Evolutionary conservation across 2,329 filamentous ascomycete species (phyloP).

Genomic region (Diplodia seriata): DNA sequence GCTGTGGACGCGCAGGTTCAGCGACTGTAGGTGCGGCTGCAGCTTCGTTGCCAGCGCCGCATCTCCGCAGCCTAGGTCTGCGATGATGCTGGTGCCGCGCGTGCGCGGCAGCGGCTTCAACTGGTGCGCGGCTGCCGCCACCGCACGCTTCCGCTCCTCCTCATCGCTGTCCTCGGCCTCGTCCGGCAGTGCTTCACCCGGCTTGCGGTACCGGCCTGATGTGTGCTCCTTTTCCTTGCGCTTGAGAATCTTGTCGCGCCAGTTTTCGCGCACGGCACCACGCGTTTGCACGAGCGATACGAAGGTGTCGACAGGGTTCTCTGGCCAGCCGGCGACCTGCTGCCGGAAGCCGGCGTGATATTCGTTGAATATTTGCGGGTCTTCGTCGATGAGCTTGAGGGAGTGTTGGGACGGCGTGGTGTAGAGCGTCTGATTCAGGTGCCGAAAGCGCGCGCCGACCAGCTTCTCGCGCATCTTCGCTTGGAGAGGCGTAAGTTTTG

Average conservation of each 20-base stretch:
- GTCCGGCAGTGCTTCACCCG: conserved; percentile 4
- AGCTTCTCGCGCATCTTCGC: conserved; percentile 94
- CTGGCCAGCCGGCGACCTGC: conserved; percentile 94
- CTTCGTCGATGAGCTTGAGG: conserved; percentile 79
- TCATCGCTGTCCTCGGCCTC: conserved; percentile 25
- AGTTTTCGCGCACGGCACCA: conserved; percentile 61
- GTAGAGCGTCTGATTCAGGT: conserved; percentile 96
- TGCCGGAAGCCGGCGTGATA: conserved; percentile 97
- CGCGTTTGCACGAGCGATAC: conserved; percentile 73
- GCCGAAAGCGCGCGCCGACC: conserved; percentile 91
- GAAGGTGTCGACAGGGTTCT: conserved; percentile 93
- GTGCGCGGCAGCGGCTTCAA: conserved; percentile 71
- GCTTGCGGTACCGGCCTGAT: conserved; percentile 32
- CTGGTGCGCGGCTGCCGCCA: background rate
- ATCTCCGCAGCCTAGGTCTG: conserved; percentile 93
- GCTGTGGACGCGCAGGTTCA: conserved; percentile 78
- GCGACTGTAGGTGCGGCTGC: conserved; percentile 66
- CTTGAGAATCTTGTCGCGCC: conserved; percentile 53
- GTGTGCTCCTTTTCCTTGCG: conserved; percentile 41
- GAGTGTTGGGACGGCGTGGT: conserved; percentile 86
- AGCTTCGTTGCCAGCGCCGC: conserved; percentile 78
- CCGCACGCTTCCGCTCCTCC: conserved; percentile 34
- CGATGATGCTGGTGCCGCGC: conserved; percentile 72
- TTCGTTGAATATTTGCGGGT: conserved; percentile 92
- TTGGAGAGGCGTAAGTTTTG: conserved; percentile 88